Conservation (phyloP, 345 rosid species). For the Triadica sebifera region DNA sequence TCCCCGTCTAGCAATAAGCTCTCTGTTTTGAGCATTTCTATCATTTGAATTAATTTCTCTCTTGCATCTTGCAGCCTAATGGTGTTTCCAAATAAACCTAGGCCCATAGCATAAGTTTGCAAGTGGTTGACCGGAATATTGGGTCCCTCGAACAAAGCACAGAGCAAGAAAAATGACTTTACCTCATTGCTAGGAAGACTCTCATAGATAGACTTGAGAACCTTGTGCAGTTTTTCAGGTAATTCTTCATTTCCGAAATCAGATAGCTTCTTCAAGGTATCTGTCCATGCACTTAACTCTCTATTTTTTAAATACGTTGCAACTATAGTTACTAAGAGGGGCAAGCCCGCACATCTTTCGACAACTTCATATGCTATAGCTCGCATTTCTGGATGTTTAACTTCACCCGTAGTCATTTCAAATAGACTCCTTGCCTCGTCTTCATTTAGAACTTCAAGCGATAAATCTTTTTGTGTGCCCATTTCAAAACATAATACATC, state of each 20-base stretch:
- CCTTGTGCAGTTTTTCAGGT: no score
- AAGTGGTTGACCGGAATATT: no score
- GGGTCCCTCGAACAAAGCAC: no score
- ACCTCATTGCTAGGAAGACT: no score
- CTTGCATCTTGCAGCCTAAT: no score
- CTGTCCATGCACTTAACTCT: conserved; percentile 18
- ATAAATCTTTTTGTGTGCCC: not conserved
- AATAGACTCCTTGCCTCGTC: conserved; percentile 31
- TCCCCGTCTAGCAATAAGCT: not conserved
- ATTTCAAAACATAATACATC: conserved; percentile 5
- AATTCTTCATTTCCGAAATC: no score
- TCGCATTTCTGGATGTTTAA: not conserved
- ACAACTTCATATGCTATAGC: conserved; percentile 13
- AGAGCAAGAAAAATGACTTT: no score
- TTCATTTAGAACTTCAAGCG: not conserved
- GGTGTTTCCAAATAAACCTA: no score
- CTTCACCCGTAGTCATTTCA: conserved; percentile 4
- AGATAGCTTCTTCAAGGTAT: conserved; percentile 10
- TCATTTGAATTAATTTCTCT: no score
- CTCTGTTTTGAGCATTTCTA: no score
- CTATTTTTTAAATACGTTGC: conserved; percentile 18
- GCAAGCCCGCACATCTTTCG: conserved; percentile 31
- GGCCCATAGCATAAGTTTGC: no score
- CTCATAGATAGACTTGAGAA: no score
- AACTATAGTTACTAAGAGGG: conserved; percentile 19